Percentiles rank a stretch among this genome's conserved stretches.
Evolutionary conservation across 164 flowering plant genomes (phyloP).

Genomic region (Berberis vulgaris): DNA sequence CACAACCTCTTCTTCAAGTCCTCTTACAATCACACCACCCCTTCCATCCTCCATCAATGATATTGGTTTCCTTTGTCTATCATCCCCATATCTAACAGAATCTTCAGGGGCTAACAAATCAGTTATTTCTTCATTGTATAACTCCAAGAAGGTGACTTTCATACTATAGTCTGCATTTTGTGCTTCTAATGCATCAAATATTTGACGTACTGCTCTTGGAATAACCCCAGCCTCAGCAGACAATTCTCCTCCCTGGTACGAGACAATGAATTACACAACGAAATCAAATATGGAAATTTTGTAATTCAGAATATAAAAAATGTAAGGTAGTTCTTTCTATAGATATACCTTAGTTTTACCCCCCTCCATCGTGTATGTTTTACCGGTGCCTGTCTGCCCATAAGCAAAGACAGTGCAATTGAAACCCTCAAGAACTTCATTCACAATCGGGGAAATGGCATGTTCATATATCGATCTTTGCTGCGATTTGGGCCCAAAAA

Average conservation of each 20-base stretch:
- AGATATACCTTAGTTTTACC: conserved; percentile 51
- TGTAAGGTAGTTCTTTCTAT: background rate
- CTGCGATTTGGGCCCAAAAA: conserved; percentile 82
- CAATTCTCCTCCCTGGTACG: conserved; percentile 21
- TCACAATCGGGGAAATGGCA: conserved; percentile 69
- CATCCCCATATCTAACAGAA: conserved; percentile 11
- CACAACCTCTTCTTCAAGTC: conserved; percentile 28
- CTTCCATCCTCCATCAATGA: conserved; percentile 30
- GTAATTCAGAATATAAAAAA: background rate
- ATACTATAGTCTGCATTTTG: conserved; percentile 28
- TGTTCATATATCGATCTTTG: conserved; percentile 75
- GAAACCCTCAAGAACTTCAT: conserved; percentile 78
- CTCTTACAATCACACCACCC: conserved; percentile 25
- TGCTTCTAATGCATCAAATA: conserved; percentile 25
- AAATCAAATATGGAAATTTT: background rate
- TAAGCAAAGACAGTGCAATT: conserved; percentile 86
- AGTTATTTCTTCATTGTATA: conserved; percentile 33
- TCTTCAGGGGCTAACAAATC: conserved; percentile 26
- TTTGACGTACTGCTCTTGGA: conserved; percentile 27
- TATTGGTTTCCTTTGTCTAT: conserved; percentile 23
- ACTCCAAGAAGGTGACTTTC: conserved; percentile 30
- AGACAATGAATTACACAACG: background rate
- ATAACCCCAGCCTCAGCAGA: conserved; percentile 27
- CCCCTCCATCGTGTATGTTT: conserved; percentile 97
- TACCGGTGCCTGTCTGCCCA: conserved; percentile 89